A percentile compares a stretch with the other conserved stretches of the same genome.
Conservation (phyloP, 805 yeast species). For the Monosporozyma yasuniensis region DNA sequence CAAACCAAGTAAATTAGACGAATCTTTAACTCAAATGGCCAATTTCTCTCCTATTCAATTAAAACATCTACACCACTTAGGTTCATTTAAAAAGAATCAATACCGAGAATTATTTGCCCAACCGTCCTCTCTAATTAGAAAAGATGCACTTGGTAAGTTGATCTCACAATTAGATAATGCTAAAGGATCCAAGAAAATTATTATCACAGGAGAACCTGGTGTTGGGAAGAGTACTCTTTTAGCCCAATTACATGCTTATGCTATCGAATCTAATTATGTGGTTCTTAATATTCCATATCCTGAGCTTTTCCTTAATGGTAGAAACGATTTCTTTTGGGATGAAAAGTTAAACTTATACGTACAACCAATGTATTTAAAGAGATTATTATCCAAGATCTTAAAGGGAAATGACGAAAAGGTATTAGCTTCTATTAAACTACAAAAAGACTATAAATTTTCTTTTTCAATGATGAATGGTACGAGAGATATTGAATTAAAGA, state of each 20-base stretch:
- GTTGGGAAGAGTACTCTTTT: constrained; percentile 70
- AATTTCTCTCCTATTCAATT: constrained; percentile 37
- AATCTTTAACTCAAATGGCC: constrained; percentile 26
- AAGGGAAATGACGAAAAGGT: constrained; percentile 36
- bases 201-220: constrained; percentile 64
- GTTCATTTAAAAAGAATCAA: constrained; percentile 61
- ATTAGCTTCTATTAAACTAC: constrained; percentile 30
- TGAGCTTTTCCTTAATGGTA: constrained; percentile 56
- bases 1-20: constrained; percentile 10
- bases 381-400: constrained; percentile 44
- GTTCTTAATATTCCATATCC: constrained; percentile 60
- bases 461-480: constrained; percentile 28
- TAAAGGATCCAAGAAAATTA: constrained; percentile 37
- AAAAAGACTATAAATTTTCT: constrained; percentile 29
- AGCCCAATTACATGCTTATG: constrained; percentile 41
- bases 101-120: constrained; percentile 53
- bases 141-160: constrained; percentile 36
- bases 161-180: constrained; percentile 33
- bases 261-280: constrained; percentile 42
- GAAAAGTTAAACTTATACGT: constrained; percentile 41
- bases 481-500: constrained; percentile 18
- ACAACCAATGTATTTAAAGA: constrained; percentile 71
- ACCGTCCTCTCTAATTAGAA: constrained; percentile 53
- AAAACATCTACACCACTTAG: constrained; percentile 41
- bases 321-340: constrained; percentile 57